phyloP scores from a whole-genome alignment of 75 land plant genomes.

The Cryptomeria japonica region DNA sequence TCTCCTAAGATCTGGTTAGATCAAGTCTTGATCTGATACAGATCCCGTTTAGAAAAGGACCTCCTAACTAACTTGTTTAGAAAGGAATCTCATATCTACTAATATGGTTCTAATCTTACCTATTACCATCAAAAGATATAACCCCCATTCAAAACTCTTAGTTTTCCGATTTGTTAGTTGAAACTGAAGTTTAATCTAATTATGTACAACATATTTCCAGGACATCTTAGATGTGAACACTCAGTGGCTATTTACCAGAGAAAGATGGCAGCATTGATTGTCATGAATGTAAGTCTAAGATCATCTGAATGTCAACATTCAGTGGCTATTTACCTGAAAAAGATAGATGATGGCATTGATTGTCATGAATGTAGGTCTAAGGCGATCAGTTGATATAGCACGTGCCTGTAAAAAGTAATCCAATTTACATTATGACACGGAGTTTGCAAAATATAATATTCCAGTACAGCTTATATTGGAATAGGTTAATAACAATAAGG shows the following conservation, averaged over 20 bases:
- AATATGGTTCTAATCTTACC: not conserved
- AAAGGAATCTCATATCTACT: not conserved
- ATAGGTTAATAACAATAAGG: not conserved
- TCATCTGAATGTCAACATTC: conserved; percentile 37
- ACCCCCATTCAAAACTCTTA: not conserved
- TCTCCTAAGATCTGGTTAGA: not conserved
- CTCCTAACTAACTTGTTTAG: not conserved
- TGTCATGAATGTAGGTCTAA: conserved; percentile 59
- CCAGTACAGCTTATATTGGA: not conserved
- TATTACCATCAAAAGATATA: not conserved
- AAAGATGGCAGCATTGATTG: conserved; percentile 62
- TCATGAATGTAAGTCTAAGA: conserved; percentile 58
- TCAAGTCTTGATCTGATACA: not conserved
- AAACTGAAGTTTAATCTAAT: not conserved
- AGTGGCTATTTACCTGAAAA: conserved; percentile 62
- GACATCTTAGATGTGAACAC: not conserved
- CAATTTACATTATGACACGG: not conserved
- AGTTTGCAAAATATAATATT: conserved; percentile 1
- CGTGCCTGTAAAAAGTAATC: conserved; percentile 52
- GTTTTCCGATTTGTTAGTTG: not conserved
- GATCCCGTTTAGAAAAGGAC: not conserved
- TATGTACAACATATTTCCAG: not conserved
- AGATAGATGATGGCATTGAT: conserved; percentile 68
- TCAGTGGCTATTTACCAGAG: conserved; percentile 51
- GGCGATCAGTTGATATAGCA: conserved; percentile 68